Evolutionary conservation across 2,329 filamentous ascomycete genomes (phyloP).

Genomic region (Neocucurbitaria cava): DNA sequence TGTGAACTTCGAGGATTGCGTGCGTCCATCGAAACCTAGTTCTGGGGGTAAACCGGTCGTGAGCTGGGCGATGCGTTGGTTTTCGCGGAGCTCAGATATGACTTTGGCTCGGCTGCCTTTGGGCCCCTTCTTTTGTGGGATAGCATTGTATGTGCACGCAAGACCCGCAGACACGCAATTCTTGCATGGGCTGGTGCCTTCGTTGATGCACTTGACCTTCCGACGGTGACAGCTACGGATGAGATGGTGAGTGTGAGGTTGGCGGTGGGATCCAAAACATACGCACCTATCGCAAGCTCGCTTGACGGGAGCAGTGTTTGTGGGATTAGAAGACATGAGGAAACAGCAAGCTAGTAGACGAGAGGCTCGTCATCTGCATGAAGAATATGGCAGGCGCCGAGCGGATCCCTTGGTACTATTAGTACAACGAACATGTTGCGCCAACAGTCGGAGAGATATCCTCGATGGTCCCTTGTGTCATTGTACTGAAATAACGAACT

Average conservation of each 20-base stretch:
- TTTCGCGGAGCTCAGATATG: conserved; percentile 67
- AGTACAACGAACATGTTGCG: conserved; percentile 39
- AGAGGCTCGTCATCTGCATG: conserved; percentile 32
- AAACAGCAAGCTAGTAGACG: conserved; percentile 24
- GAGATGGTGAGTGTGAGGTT: conserved; percentile 8
- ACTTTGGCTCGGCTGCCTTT: conserved; percentile 69
- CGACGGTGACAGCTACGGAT: conserved; percentile 53
- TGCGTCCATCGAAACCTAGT: conserved; percentile 50
- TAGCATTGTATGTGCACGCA: conserved; percentile 69
- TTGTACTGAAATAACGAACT: conserved; percentile 38
- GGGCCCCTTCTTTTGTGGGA: conserved; percentile 69
- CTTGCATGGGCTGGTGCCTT: conserved; percentile 63
- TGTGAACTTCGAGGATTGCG: conserved; percentile 53
- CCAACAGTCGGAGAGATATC: conserved; percentile 33
- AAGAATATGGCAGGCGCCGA: conserved; percentile 28
- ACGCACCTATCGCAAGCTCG: conserved; percentile 53
- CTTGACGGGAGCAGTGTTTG: conserved; percentile 48
- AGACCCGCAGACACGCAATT: conserved; percentile 66
- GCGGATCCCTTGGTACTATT: conserved; percentile 39
- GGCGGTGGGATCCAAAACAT: conserved; percentile 8
- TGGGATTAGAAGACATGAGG: conserved; percentile 41
- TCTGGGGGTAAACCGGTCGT: conserved; percentile 49
- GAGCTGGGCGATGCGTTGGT: conserved; percentile 54
- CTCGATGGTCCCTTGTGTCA: conserved; percentile 43
- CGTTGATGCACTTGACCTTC: conserved; percentile 60